Base-by-base conservation (phyloP, 306 rosid genomes). In the Lotus japonicus region DNA sequence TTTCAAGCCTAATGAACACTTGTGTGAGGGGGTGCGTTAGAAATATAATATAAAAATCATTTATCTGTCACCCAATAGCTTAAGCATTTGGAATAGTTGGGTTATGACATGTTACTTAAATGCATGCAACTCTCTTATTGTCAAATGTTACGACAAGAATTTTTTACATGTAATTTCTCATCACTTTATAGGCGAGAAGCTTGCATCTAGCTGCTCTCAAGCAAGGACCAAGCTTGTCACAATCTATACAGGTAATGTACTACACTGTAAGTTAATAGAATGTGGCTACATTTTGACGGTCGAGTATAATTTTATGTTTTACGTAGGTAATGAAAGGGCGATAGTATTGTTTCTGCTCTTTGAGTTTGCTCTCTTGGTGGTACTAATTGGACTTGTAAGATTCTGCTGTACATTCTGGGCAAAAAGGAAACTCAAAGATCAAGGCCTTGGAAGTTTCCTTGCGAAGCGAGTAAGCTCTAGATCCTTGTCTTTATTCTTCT, bases 351-450 rank as follows among this genome's bases (percentile, higher is more conserved):
- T 91, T 75, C 88, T 91, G 39, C 71, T 91, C 66, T 63, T 84
- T 12, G 89, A 88, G 72, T 77, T 89, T 11, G 72, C 60, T 43
- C 59, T 84, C 58, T 56, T 88, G 79, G 65, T 78, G 33, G 12
- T 76, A 19, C 61, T 91, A 11, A 81, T 82, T 16, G 86, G 77
- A 70, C 69, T 84, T 3, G 85, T 84, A 15, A 78, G 92, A 60
- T 91, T 88, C 56, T 91, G 88, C 57, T 86, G 88, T 17, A 64
- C 82, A 80, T 86, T 91, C 53, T 91, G 95, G 97, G 59, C 58
- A 14, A 88, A 91, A 83, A 83, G 55, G 84, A 91, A 88, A 86
- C 76, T 88, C 64, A 77, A 81, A 79, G 79, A 73, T 52, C 82
- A 84, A 80, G 82, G 72, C 72, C 89, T 88, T 14, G 84, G 86